These are phyloP conservation scores for Tolypocladium paradoxum DNA, from an alignment of 2,329 filamentous ascomycete species.

Conservation along the genomic window DNA sequence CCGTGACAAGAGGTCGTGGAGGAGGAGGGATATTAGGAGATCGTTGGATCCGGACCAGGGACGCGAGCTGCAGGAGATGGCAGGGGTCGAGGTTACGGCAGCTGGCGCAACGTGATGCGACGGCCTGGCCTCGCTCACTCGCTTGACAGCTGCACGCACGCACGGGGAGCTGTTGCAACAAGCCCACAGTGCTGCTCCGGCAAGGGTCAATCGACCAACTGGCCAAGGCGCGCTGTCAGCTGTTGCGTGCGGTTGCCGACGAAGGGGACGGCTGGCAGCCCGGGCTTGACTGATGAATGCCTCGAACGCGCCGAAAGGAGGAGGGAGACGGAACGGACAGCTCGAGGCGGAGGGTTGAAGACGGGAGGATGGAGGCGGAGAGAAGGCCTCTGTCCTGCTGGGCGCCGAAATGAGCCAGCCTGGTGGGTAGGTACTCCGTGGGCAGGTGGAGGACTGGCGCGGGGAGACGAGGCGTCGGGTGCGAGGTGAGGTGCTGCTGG, in stretches of 20 bases:
- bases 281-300: neutral
- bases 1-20: neutral
- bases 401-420: neutral
- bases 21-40: neutral
- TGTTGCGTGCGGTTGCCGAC: neutral
- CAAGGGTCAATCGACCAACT: neutral
- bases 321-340: neutral
- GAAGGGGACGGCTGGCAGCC: neutral
- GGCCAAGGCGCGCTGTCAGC: neutral
- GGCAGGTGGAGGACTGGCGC: neutral
- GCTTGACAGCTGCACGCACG: neutral
- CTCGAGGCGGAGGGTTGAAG: neutral
- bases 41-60: neutral
- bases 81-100: neutral
- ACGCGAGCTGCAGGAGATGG: neutral
- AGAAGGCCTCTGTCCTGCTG: neutral
- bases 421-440: neutral
- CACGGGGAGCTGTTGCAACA: neutral
- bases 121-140: neutral
- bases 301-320: neutral
- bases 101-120: neutral
- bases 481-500: neutral
- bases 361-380: neutral
- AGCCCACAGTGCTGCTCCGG: neutral
- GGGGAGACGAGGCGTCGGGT: neutral